Conservation (phyloP, 331 rosid genomes). For the Rosa hybrid region DNA sequence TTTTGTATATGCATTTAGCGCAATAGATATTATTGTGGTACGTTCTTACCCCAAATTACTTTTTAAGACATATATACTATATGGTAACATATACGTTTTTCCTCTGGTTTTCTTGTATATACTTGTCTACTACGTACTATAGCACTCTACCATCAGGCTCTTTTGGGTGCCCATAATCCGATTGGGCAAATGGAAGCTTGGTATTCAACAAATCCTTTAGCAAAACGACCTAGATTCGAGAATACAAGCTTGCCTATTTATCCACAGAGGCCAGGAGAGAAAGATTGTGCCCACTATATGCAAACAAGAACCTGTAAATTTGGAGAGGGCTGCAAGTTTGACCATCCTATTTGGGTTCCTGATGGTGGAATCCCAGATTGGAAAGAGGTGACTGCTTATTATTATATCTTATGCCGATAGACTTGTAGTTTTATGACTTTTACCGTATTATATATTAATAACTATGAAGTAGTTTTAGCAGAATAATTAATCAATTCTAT, state of each 20-base stretch:
- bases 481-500: conserved; percentile 14
- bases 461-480: conserved; percentile 34
- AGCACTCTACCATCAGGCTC: conserved; percentile 89
- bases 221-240: conserved; percentile 97
- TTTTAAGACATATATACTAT: conserved; percentile 53
- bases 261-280: conserved; percentile 99
- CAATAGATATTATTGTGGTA: conserved; percentile 30
- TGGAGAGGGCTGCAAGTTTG: conserved; percentile 99
- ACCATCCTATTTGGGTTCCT: conserved; percentile 99
- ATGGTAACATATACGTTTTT: conserved; percentile 66
- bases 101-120: conserved; percentile 60
- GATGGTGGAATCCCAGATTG: conserved; percentile 99
- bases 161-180: conserved; percentile 70
- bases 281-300: conserved; percentile 99
- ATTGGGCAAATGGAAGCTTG: conserved; percentile 96
- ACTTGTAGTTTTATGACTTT: conserved; percentile 38
- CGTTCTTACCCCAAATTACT: conserved; percentile 43
- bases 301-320: conserved; percentile 98
- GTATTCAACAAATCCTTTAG: conserved; percentile 79
- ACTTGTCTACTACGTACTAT: conserved; percentile 69
- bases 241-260: conserved; percentile 86
- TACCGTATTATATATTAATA: conserved; percentile 21
- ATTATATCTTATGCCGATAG: conserved; percentile 50
- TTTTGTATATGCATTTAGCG: conserved; percentile 21
- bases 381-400: conserved; percentile 98